A percentile compares a stretch with the other conserved stretches of the same genome.
Evolutionary conservation across 2,329 filamentous ascomycete genomes (phyloP).

Genomic region (Xylariaceae sp.): DNA sequence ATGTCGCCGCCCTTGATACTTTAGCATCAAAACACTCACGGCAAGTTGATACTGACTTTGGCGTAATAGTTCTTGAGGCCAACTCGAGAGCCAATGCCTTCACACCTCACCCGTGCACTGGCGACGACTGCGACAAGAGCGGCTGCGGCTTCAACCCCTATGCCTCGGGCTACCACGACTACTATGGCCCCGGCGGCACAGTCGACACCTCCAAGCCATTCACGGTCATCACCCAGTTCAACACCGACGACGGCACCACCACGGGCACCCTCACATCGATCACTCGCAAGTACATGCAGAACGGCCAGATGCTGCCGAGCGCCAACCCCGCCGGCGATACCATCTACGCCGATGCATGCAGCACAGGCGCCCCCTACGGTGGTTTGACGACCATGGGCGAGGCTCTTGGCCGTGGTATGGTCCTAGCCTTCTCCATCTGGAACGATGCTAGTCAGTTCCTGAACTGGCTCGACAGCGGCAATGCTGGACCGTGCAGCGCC

Average conservation of each 20-base stretch:
- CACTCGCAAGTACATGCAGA: conserved; percentile 46
- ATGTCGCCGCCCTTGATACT: background rate
- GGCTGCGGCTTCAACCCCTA: conserved; percentile 38
- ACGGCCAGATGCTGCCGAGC: conserved; percentile 42
- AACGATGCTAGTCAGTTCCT: conserved; percentile 49
- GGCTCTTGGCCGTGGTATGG: conserved; percentile 46
- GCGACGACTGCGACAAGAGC: conserved; percentile 36
- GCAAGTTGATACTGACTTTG: background rate
- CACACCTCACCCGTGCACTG: conserved; percentile 55
- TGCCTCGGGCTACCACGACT: conserved; percentile 27
- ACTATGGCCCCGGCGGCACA: conserved; percentile 24
- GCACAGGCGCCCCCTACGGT: conserved; percentile 32
- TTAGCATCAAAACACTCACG: background rate
- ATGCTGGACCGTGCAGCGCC: conserved; percentile 48
- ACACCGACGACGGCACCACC: conserved; percentile 19
- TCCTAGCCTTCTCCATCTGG: conserved; percentile 51
- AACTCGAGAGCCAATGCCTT: conserved; percentile 53
- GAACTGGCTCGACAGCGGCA: conserved; percentile 51
- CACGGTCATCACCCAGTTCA: conserved; percentile 29
- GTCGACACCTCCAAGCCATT: conserved; percentile 30
- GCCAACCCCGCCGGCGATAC: conserved; percentile 27
- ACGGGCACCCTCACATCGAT: conserved; percentile 38
- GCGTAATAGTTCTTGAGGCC: conserved; percentile 49
- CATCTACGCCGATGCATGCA: conserved; percentile 25
- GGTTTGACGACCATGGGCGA: conserved; percentile 39